Base-by-base conservation (phyloP, 768 basidiomycete genomes). In the Rhizopogon vinicolor region DNA sequence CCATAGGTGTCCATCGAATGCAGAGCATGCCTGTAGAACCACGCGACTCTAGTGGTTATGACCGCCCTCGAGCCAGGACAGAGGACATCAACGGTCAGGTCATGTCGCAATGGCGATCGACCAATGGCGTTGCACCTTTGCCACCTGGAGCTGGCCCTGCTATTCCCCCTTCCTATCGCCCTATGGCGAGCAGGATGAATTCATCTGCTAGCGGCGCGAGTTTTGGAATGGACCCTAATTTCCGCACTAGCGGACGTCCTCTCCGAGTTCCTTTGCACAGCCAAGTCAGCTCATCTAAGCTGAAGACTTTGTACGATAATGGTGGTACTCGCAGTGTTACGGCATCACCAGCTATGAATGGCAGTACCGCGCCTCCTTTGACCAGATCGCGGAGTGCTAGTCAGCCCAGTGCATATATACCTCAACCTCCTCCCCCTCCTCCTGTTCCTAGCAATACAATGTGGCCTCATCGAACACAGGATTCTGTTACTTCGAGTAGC, bases 311-410 rank as follows among this genome's bases (percentile, higher is more conserved):
- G 18, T 82, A 87, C 60, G 86, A 86, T 31, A 69, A 72, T 58
- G 70, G 63, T n/a, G 67, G 64, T 25, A 64, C 65, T 66, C 52
- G 66, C 55, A 58, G 69, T 51, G 62, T 67, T 49, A 73, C 77
- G 12, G 73, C 75, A 18, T 72, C 68, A 31, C 61, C 59, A 7
- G 62, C 73, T 44, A 53, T 60, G 51, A 68, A 54, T 45, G 51
- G 51, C 33, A 50, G 16, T 16, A 51, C 58, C 19, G 43, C 59
- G 40, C 60, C 65, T 29, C 71, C 77, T 8, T 65, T 73, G 42
- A 81, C 61, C 60, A 83, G 90, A 52, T 86, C 85, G 28, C 79
- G 90, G 52, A 91, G 88, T 63, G 82, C 82, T n/a, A 92, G 89
- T 68, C 88, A 91, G 63, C 89, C 90, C 1, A 83, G 72, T 41